Conservation (phyloP, 495 filamentous ascomycete species). For the Echria macrotheca region DNA sequence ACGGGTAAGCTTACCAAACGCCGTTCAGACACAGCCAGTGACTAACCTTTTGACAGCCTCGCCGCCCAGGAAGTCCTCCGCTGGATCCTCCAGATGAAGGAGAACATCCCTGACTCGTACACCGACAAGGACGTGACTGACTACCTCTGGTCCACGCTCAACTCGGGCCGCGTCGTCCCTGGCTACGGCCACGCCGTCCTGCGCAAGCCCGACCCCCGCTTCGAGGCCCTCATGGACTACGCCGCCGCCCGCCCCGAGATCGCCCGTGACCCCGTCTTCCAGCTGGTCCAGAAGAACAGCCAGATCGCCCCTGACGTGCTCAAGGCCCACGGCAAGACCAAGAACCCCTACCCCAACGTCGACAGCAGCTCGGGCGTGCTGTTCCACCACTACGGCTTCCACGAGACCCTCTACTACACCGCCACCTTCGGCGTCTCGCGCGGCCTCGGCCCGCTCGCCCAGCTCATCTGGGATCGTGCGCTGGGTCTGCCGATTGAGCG, state of each 20-base stretch:
- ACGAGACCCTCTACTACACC: constrained; percentile 95
- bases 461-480: constrained; percentile 94
- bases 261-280: constrained; percentile 80
- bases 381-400: constrained; percentile 96
- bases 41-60: constrained; percentile 43
- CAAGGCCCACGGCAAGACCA: constrained; percentile 94
- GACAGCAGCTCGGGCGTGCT: constrained; percentile 87
- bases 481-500: constrained; percentile 95
- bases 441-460: constrained; percentile 84
- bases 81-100: constrained; percentile 93
- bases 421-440: constrained; percentile 93
- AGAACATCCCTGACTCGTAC: constrained; percentile 71
- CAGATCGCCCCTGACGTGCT: constrained; percentile 75
- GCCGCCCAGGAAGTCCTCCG: constrained; percentile 96
- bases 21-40: background rate
- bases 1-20: constrained; percentile 53
- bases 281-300: constrained; percentile 82
- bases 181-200: constrained; percentile 98
- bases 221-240: constrained; percentile 95
- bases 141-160: constrained; percentile 90
- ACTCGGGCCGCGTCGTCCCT: constrained; percentile 89
- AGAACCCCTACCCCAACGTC: constrained; percentile 97
- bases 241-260: constrained; percentile 80
- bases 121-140: constrained; percentile 71
- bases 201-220: constrained; percentile 93